Percentiles rank a stretch among this genome's conserved stretches.
Conservation (phyloP, 2,329 filamentous ascomycete genomes). For the Pseudogymnoascus sp. region DNA sequence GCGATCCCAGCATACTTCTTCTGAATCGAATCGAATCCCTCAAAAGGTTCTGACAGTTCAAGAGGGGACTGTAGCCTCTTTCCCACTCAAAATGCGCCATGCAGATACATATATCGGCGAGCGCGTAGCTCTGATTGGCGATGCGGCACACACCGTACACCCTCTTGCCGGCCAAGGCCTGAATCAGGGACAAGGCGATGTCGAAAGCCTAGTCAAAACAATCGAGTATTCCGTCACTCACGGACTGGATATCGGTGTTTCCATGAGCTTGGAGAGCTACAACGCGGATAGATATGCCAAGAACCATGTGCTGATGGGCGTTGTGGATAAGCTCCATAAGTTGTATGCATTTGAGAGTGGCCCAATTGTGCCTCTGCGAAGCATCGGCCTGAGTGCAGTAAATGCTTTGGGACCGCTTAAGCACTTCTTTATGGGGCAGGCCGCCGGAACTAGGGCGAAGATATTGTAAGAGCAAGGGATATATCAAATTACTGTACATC, state of each 20-base stretch:
- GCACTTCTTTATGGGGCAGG: conserved; percentile 74
- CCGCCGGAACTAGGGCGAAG: conserved; percentile 47
- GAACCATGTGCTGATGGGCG: conserved; percentile 72
- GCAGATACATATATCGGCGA: conserved; percentile 90
- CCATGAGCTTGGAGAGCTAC: conserved; percentile 74
- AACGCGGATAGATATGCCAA: conserved; percentile 70
- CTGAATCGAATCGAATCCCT: conserved; percentile 50
- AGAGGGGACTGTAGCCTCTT: conserved; percentile 72
- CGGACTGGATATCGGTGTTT: conserved; percentile 78
- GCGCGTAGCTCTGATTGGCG: conserved; percentile 84
- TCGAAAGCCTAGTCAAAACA: conserved; percentile 65
- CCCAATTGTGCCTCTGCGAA: conserved; percentile 72
- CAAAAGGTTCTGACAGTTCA: conserved; percentile 64
- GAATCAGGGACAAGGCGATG: conserved; percentile 87
- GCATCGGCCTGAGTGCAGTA: conserved; percentile 67
- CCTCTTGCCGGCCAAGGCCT: conserved; percentile 90
- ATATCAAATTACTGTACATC: background rate
- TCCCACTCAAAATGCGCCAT: conserved; percentile 84
- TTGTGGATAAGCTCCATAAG: conserved; percentile 86
- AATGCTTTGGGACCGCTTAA: conserved; percentile 71
- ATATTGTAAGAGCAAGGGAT: conserved; percentile 27
- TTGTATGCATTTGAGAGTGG: conserved; percentile 75
- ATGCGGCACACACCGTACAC: conserved; percentile 92
- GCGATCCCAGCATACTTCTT: conserved; percentile 64
- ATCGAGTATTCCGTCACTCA: conserved; percentile 71